phyloP scores from a whole-genome alignment of 345 rosid species.

The Aurinia saxatilis region DNA sequence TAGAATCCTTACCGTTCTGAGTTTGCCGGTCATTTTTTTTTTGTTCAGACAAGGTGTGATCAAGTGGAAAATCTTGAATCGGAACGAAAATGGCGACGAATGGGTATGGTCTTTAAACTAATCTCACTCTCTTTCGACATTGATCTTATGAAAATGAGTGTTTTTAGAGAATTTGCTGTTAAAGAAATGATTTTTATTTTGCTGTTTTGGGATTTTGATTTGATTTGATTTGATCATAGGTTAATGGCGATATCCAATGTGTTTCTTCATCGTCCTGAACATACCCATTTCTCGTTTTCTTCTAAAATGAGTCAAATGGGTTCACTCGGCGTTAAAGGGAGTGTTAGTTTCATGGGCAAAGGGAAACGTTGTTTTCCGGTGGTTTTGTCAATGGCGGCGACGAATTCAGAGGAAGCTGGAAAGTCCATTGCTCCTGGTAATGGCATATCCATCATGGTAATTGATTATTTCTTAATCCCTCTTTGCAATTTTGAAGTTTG shows the following conservation, averaged over 20 bases:
- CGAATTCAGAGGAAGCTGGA: neutral
- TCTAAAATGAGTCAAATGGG: constrained; percentile 2
- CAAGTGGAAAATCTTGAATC: neutral
- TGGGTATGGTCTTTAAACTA: neutral
- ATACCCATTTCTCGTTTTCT: neutral
- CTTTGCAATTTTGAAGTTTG: neutral
- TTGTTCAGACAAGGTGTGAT: neutral
- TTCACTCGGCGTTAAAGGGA: neutral
- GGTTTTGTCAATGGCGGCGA: constrained; percentile 30
- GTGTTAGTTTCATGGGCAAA: neutral
- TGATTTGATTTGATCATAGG: constrained; percentile 13
- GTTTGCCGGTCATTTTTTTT: neutral
- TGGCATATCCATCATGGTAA: constrained; percentile 40
- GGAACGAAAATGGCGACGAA: constrained; percentile 14
- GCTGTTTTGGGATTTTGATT: neutral
- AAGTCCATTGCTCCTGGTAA: constrained; percentile 17
- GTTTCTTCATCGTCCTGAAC: neutral
- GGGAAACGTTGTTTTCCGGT: constrained; percentile 6
- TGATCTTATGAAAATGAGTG: neutral
- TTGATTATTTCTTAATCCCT: neutral
- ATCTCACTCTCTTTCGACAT: neutral
- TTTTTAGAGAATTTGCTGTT: neutral
- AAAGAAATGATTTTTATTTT: neutral
- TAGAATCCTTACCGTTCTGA: neutral
- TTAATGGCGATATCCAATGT: constrained; percentile 18